phyloP scores from a whole-genome alignment of 768 basidiomycete genomes.

The Calvatia gigantea region DNA sequence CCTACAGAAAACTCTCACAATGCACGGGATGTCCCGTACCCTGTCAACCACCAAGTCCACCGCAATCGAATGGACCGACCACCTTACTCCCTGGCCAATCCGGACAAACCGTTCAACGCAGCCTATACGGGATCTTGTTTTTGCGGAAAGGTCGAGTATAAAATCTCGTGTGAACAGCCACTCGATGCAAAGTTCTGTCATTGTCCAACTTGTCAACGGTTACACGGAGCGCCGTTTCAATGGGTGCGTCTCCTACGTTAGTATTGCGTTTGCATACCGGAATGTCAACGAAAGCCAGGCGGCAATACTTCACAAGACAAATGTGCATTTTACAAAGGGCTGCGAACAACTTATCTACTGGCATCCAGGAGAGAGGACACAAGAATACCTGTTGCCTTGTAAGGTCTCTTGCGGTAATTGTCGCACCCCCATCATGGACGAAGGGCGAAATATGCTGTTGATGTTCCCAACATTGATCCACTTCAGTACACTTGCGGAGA shows the following conservation, averaged over 20 bases:
- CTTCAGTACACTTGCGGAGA: not conserved
- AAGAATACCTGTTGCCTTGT: constrained; percentile 8
- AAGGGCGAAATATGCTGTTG: constrained; percentile 13
- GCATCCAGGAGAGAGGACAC: not conserved
- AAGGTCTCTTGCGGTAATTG: constrained; percentile 13
- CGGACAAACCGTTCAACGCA: not conserved
- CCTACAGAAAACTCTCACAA: not conserved
- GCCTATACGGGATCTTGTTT: constrained; percentile 2
- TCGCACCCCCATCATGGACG: constrained; percentile 14
- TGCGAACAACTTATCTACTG: constrained; percentile 9
- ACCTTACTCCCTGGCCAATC: not conserved
- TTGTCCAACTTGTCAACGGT: constrained; percentile 10
- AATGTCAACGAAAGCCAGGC: constrained; percentile 3
- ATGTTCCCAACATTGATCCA: constrained; percentile 13
- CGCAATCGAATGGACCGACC: constrained; percentile 7
- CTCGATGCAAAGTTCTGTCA: constrained; percentile 15
- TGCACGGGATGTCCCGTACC: not conserved
- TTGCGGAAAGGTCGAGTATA: not conserved
- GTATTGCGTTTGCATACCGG: no score
- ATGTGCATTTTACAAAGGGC: constrained; percentile 9
- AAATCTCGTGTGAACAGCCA: constrained; percentile 6
- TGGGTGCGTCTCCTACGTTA: constrained; percentile 10
- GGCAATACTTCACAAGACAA: constrained; percentile 13
- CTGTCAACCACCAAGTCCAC: constrained; percentile 1
- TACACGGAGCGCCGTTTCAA: constrained; percentile 16